Evolutionary conservation across 495 filamentous ascomycete species (phyloP), one percentile per base, ranked within the genome.

Genomic region (Aspergillus baeticus): DNA sequence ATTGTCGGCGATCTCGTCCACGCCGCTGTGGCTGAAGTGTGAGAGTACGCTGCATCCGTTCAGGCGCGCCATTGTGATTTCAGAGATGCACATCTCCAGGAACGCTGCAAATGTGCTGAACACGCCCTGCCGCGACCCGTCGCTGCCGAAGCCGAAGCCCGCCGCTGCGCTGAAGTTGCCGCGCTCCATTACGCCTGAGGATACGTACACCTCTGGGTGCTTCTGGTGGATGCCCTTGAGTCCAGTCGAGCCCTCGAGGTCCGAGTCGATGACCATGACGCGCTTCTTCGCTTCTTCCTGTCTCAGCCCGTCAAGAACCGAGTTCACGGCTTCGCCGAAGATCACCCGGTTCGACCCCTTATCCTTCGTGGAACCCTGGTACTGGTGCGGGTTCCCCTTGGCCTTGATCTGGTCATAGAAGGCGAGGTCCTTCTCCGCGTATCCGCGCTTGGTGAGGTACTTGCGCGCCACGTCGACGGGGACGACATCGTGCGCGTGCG

Each of bases 221-320:
- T 64, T 55, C 8, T 58, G 45, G 13, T 56, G 59, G 43, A 74
- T 74, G 15, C 60, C 66, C 57, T 74, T 74, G 35, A 74, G 55
- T 11, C 71, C 71, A n/a, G 71, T 74, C 1, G 71, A 74, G 21
- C 71, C 71, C 17, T 68, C 71, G 13, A 74, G 63, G 57, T 74
- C 71, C 2, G 71, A 74, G 62, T 74, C 71, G 43, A 74, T 74
- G 26, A 74, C 71, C 71, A 74, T 73, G n/a, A 74, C 71, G 0
- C 71, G 69, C n/a, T 62, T 65, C 26, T 54, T 54, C 15, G 71
- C 71, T 17, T 74, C 71, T 26, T 73, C 68, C 49, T 72, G 69
- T 58, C 69, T 73, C 26, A 74, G 50, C 8, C 58, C 61, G 42
- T 74, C 68, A 13, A 74, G 71, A 13, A 74, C 64, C 1, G 50